Conservation (phyloP, 495 filamentous ascomycete species). For the Talaromyces nanjingensis region DNA sequence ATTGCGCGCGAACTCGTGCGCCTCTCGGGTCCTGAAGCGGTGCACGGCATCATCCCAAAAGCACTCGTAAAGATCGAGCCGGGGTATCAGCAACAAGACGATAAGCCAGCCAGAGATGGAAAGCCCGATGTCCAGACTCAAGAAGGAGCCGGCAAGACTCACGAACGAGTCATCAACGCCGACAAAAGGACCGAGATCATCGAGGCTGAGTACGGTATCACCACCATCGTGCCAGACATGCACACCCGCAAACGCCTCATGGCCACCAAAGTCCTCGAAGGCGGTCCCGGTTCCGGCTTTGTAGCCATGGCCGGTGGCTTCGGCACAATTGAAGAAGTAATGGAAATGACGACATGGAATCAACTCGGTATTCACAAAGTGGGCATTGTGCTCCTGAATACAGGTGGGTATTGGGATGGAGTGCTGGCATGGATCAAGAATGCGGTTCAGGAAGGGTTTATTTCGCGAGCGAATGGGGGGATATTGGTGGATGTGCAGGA, state of each 20-base stretch:
- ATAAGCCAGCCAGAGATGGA: neutral
- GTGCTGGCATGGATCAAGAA: conserved; percentile 74
- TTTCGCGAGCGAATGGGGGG: conserved; percentile 54
- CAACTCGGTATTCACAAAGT: conserved; percentile 87
- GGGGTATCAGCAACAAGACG: conserved; percentile 32
- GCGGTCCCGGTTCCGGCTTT: conserved; percentile 80
- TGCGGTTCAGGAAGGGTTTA: conserved; percentile 70
- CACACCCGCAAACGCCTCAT: conserved; percentile 90
- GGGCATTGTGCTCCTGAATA: conserved; percentile 75
- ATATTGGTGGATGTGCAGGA: conserved; percentile 73
- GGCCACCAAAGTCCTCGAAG: conserved; percentile 75
- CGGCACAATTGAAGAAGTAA: conserved; percentile 92
- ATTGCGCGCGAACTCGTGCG: conserved; percentile 79
- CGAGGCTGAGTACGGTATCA: conserved; percentile 67
- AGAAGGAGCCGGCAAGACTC: conserved; percentile 28
- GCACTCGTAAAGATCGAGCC: conserved; percentile 80
- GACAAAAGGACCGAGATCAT: conserved; percentile 46
- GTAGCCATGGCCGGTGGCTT: conserved; percentile 85
- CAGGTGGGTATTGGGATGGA: conserved; percentile 87
- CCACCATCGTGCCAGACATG: conserved; percentile 89
- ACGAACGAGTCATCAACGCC: conserved; percentile 21
- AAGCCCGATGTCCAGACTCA: conserved; percentile 9
- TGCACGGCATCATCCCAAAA: conserved; percentile 88
- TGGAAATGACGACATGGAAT: conserved; percentile 97
- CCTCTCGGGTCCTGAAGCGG: conserved; percentile 70